Percentiles rank a stretch among this genome's conserved stretches.
phyloP scores from a whole-genome alignment of 177 flowering plant genomes.

The Vitis hybrid region DNA sequence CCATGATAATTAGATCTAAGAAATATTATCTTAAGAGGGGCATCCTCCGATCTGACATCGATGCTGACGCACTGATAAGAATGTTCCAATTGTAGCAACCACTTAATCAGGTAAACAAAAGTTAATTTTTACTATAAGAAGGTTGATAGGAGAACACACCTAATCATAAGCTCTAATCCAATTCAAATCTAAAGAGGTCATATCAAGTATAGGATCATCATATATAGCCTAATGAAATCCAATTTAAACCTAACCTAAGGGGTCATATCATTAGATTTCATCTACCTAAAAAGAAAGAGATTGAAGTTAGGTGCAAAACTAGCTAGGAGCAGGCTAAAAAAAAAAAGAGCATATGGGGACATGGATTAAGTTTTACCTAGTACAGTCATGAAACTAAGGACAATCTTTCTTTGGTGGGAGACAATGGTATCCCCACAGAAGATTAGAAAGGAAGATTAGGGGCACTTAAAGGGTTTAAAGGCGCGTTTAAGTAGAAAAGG shows the following conservation, averaged over 20 bases:
- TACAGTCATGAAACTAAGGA: background rate
- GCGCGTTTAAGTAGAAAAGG: too few species aligned
- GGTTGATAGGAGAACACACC: background rate
- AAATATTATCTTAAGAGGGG: background rate
- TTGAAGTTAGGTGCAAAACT: background rate
- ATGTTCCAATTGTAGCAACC: background rate
- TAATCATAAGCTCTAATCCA: background rate
- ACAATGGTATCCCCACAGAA: slow-evolving; percentile 16
- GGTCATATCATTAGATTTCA: background rate
- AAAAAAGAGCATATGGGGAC: too few species aligned
- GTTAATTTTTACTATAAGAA: background rate
- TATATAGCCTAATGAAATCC: background rate
- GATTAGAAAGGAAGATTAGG: slow-evolving; percentile 7
- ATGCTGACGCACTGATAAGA: background rate
- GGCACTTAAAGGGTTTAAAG: background rate
- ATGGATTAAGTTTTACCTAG: background rate
- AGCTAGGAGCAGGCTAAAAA: too few species aligned
- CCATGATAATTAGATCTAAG: too few species aligned
- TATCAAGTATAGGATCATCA: background rate
- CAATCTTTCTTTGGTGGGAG: slow-evolving; percentile 12
- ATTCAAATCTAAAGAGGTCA: background rate
- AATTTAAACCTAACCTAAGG: too few species aligned
- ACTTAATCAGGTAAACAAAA: background rate
- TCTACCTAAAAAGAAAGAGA: background rate
- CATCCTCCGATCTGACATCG: background rate